These are phyloP conservation scores for Trichoderma erinaceum DNA, from an alignment of 495 filamentous ascomycete genomes.

Conservation along the genomic window DNA sequence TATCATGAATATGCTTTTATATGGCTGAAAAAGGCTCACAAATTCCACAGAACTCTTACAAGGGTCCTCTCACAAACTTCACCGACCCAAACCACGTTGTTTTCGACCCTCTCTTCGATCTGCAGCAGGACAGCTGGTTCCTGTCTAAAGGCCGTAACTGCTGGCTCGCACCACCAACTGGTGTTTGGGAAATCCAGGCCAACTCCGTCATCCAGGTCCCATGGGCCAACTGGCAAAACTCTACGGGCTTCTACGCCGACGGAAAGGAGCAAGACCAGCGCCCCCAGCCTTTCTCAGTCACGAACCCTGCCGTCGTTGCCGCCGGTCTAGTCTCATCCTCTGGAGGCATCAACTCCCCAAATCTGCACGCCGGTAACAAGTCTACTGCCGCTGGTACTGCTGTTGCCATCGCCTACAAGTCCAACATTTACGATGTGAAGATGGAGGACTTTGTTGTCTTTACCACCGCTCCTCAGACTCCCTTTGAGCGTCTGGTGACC, in stretches of 20 bases:
- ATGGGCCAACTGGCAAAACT: background rate
- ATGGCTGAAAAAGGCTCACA: background rate
- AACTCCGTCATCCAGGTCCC: background rate
- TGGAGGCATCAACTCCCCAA: background rate
- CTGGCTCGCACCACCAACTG: background rate
- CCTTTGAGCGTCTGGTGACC: background rate
- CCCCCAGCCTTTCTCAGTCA: background rate
- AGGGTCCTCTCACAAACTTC: background rate
- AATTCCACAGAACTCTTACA: background rate
- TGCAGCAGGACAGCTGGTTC: background rate
- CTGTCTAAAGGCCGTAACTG: conserved; percentile 7
- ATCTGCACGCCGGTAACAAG: conserved; percentile 4
- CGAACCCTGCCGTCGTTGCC: background rate
- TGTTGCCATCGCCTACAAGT: conserved; percentile 9
- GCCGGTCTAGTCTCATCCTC: background rate
- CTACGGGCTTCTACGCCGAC: conserved; percentile 4
- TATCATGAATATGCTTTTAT: background rate
- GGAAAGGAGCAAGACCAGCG: conserved; percentile 7
- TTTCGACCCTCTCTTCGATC: background rate
- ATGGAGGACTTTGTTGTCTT: conserved; percentile 13
- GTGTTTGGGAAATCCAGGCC: conserved; percentile 9
- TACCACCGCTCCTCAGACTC: background rate
- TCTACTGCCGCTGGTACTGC: background rate
- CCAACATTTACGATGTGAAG: conserved; percentile 4
- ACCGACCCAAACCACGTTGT: conserved; percentile 4